Conservation (phyloP, 129 eudicot genomes). For the Apium graveolens region DNA sequence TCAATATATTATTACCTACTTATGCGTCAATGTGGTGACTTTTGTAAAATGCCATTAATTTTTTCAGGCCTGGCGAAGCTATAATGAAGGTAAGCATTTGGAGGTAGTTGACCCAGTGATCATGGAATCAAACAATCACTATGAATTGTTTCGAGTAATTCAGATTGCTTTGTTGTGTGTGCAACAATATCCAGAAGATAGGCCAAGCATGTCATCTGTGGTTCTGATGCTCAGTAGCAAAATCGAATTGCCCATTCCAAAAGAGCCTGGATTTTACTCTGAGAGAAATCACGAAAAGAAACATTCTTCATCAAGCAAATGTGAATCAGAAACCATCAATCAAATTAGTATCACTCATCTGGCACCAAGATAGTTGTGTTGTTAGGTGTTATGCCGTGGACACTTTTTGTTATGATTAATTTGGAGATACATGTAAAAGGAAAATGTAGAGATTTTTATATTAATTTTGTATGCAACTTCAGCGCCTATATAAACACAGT, state of each 20-base stretch:
- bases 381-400: background rate
- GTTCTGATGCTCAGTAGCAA: too few relatives aligned
- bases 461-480: too few relatives aligned
- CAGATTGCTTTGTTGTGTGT: too few relatives aligned
- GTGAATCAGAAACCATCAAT: background rate
- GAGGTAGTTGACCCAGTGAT: background rate
- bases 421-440: background rate
- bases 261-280: conserved; percentile 2
- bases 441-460: too few relatives aligned
- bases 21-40: background rate
- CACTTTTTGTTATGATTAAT: background rate
- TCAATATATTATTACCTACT: too few relatives aligned
- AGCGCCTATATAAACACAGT: too few relatives aligned
- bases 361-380: background rate
- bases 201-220: too few relatives aligned
- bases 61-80: background rate
- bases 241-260: background rate
- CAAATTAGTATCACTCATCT: background rate
- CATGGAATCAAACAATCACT: background rate
- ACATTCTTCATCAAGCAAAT: background rate
- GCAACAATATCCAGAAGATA: too few relatives aligned
- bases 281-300: background rate
- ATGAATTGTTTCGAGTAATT: too few relatives aligned
- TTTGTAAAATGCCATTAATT: background rate
- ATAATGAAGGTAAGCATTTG: background rate